A percentile compares a stretch with the other conserved stretches of the same genome.
Evolutionary conservation across 495 filamentous ascomycete genomes (phyloP).

Genomic region (Neurospora africana): DNA sequence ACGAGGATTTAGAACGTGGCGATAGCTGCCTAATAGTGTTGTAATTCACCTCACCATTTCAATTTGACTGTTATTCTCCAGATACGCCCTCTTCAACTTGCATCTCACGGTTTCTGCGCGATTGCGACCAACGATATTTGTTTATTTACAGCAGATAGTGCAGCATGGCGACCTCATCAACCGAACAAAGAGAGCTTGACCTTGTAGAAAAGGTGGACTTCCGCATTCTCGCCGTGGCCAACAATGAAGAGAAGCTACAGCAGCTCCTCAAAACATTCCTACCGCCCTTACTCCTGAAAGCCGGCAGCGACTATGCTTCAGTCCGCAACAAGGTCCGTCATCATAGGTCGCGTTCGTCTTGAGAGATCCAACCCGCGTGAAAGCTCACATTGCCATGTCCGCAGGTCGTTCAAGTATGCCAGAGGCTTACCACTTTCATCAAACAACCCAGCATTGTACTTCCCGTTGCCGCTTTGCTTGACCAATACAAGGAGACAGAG

Average conservation of each 20-base stretch:
- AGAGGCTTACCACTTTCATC: slow-evolving; percentile 42
- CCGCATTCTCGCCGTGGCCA: slow-evolving; percentile 67
- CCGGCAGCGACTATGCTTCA: slow-evolving; percentile 63
- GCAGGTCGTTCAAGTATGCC: slow-evolving; percentile 59
- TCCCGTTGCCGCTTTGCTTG: slow-evolving; percentile 70
- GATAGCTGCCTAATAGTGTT: not conserved
- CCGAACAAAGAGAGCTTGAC: slow-evolving; percentile 66
- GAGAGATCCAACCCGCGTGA: not conserved
- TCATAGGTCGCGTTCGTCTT: not conserved
- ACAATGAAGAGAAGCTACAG: slow-evolving; percentile 73
- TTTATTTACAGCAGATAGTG: not conserved
- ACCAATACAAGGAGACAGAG: slow-evolving; percentile 73
- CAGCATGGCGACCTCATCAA: slow-evolving; percentile 22
- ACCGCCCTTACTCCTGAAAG: slow-evolving; percentile 72
- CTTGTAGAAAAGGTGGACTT: slow-evolving; percentile 87
- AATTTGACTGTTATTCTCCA: not conserved
- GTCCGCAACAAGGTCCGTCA: slow-evolving; percentile 71
- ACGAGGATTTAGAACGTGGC: not conserved
- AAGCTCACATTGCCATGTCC: not conserved
- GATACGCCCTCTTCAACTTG: no score
- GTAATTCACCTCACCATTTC: not conserved
- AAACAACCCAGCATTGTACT: slow-evolving; percentile 53
- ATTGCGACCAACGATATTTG: no score
- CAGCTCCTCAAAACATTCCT: slow-evolving; percentile 66
- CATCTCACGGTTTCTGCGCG: no score